Percentiles rank a stretch among this genome's conserved stretches.
phyloP scores from a whole-genome alignment of 345 rosid genomes.

The Capsella bursapastoris region DNA sequence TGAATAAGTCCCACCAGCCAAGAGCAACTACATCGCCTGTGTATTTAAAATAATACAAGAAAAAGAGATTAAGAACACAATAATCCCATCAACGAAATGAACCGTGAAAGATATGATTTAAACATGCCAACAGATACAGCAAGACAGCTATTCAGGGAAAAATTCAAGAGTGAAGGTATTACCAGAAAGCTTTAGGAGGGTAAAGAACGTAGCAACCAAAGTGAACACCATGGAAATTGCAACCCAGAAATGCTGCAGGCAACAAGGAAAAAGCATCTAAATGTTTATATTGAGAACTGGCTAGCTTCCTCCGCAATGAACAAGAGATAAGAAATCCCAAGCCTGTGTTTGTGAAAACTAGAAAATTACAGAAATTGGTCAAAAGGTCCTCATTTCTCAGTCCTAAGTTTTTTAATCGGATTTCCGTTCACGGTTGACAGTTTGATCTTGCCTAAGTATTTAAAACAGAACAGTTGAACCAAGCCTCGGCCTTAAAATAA shows the following conservation, averaged over 20 bases:
- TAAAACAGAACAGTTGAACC: slow-evolving; percentile 18
- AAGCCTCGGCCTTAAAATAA: slow-evolving; percentile 4
- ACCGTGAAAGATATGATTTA: background rate
- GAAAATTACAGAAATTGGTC: slow-evolving; percentile 16
- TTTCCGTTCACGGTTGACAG: slow-evolving; percentile 16
- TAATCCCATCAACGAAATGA: slow-evolving; percentile 9
- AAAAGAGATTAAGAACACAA: slow-evolving; percentile 10
- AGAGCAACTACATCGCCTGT: slow-evolving; percentile 85
- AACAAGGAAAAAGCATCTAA: slow-evolving; percentile 29
- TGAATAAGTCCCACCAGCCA: slow-evolving; percentile 97
- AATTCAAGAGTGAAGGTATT: slow-evolving; percentile 33
- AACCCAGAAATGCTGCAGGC: slow-evolving; percentile 93
- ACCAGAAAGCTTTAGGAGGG: slow-evolving; percentile 90
- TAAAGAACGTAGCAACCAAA: slow-evolving; percentile 86
- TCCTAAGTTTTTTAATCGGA: slow-evolving; percentile 13
- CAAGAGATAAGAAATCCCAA: slow-evolving; percentile 25
- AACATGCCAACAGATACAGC: slow-evolving; percentile 10
- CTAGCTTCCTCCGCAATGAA: slow-evolving; percentile 9
- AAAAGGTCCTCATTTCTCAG: slow-evolving; percentile 9
- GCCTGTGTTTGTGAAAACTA: slow-evolving; percentile 11
- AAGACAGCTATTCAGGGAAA: background rate
- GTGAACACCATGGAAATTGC: slow-evolving; percentile 97
- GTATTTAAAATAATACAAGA: slow-evolving; percentile 32
- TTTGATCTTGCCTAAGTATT: slow-evolving; percentile 4
- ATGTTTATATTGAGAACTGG: slow-evolving; percentile 12